These are phyloP conservation scores for Eimeria maxima DNA, from an alignment of 169 alveolate genomes.

Conservation along the genomic window DNA sequence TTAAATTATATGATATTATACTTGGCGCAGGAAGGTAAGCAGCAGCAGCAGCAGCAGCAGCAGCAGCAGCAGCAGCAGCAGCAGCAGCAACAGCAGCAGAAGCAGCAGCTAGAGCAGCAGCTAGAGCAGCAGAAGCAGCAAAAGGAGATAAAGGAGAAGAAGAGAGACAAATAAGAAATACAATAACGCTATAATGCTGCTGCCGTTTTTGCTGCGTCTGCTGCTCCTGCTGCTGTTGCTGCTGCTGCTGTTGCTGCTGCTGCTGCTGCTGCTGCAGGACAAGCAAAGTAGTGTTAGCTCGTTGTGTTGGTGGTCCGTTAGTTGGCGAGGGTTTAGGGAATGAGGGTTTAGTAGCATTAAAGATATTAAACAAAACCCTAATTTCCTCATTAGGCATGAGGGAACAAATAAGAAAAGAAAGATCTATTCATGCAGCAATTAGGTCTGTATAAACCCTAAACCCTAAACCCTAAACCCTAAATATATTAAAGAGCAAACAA, in stretches of 20 bases:
- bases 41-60: too few species aligned
- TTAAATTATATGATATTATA: too few species aligned
- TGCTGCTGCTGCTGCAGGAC: slow-evolving; percentile 56
- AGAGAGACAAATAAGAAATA: neutral
- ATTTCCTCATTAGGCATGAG: neutral
- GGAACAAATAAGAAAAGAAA: slow-evolving; percentile 35
- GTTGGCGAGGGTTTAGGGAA: neutral
- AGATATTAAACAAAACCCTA: slow-evolving; percentile 7
- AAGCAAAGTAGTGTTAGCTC: slow-evolving; percentile 33
- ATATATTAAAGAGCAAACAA: too few species aligned
- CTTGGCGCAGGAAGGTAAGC: too few species aligned
- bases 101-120: too few species aligned
- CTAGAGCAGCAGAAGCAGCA: too few species aligned
- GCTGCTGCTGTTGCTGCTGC: slow-evolving; percentile 7
- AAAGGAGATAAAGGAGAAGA: neutral
- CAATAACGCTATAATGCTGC: neutral
- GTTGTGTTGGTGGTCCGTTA: slow-evolving; percentile 63
- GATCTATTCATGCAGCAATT: slow-evolving; percentile 7
- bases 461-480: too few species aligned
- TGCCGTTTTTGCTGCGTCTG: neutral
- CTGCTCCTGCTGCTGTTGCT: slow-evolving; percentile 34
- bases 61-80: too few species aligned
- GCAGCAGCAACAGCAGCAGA: too few species aligned
- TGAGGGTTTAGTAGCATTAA: neutral
- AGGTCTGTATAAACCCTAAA: neutral